Evolutionary conservation across 352 stramenopile genomes (phyloP), one percentile per base, ranked within the genome.

Genomic region (Phytophthora nicotianae): DNA sequence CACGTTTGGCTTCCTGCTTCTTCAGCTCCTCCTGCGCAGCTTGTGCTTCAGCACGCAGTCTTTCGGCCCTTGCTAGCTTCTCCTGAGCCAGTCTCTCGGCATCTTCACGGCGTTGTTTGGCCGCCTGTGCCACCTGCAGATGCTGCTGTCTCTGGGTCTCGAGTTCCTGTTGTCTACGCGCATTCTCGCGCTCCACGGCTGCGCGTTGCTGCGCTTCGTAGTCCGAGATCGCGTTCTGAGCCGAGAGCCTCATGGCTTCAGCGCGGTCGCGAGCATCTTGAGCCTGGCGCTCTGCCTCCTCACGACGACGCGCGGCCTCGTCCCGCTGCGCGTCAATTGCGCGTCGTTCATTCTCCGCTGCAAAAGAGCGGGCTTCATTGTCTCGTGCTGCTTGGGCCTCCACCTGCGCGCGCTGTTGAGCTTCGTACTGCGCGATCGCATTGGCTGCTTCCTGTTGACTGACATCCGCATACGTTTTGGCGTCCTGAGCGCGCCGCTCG

Each of bases 191-290:
- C 62, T 92, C 83, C 23, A 75, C 57, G 4, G 73, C 68, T n/a
- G 75, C 68, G 20, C 75, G 72, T 56, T 90, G 83, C 65, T 92
- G 81, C 16, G 58, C 64, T 40, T 92, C 83, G 24, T 81, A 90
- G 43, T 93, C 81, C 20, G 62, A 66, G 46, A 93, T 78, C 8
- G 81, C 84, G 19, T 57, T 75, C 61, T 86, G 65, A 13, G 83
- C 83, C n/a, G 79, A 88, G 11, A 77, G 53, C 3, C 77, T 65
- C 62, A 87, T 83, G 5, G 81, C 72, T 21, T 94, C 83, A 1
- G 83, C 83, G 11, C 81, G 75, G 33, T 91, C 86, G 17, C 83
- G 80, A 1, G 86, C 83, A 11, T 90, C 75, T 26, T 63, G 67
- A 13, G 86, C 86, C 16, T 70, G 48, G 3, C 75, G 72, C 50